Percentiles rank a stretch among this genome's conserved stretches.
Conservation (phyloP, 148 eudicot genomes). For the Selenicereus undatus region DNA sequence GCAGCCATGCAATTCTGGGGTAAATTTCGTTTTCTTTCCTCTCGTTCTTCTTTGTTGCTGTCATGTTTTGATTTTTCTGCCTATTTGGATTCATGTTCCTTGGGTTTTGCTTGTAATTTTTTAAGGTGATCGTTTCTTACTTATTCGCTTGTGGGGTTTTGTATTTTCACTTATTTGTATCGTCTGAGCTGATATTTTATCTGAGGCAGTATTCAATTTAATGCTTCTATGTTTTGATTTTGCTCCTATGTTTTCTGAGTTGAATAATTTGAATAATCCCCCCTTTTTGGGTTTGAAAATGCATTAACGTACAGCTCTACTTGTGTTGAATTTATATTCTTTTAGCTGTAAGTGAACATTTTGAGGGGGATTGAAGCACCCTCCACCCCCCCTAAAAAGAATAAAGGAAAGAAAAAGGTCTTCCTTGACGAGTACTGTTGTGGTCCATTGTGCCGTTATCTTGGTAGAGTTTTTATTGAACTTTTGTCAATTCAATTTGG, state of each 20-base stretch:
- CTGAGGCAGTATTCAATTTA: neutral
- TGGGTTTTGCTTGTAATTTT: too few relatives aligned
- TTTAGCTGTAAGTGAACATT: neutral
- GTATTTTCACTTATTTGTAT: neutral
- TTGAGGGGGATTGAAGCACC: neutral
- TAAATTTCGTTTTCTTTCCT: slow-evolving; percentile 1
- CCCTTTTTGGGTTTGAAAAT: neutral
- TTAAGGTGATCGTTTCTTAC: too few relatives aligned
- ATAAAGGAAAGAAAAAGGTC: too few relatives aligned
- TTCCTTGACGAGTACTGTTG: too few relatives aligned
- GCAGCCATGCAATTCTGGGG: slow-evolving; percentile 59
- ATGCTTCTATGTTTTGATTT: too few relatives aligned
- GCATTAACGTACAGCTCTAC: neutral
- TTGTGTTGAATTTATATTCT: neutral
- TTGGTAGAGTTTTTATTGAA: too few relatives aligned
- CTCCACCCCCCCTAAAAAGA: too few relatives aligned
- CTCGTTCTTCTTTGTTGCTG: neutral
- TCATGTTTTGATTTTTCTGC: neutral
- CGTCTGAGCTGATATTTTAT: neutral
- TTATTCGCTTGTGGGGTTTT: neutral
- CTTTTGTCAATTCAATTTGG: too few relatives aligned
- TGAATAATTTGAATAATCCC: too few relatives aligned
- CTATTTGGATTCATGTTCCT: neutral
- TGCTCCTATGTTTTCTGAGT: too few relatives aligned
- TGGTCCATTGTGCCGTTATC: too few relatives aligned